Evolutionary conservation across 2,329 filamentous ascomycete species (phyloP), one percentile per base, ranked within the genome.

Genomic region (Cladophialophora immunda): DNA sequence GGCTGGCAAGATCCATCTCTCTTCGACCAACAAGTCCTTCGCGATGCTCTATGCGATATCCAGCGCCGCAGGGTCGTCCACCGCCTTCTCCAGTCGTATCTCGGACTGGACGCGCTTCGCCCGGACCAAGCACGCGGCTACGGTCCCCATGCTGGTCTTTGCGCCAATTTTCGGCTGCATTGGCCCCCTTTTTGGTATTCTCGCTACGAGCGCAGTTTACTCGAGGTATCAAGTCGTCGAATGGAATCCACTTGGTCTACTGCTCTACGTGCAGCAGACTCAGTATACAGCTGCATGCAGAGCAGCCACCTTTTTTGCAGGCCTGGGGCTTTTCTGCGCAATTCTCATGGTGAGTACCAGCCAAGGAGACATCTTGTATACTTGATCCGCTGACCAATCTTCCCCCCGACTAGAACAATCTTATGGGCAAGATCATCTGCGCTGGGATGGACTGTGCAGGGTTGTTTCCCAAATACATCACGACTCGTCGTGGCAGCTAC

Each of bases 81-180:
- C 30, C 9, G 32, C 58, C 27, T 62, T n/a, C 22, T 34, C 61
- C 19, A 52, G 50, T 27, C 61, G 61, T 5, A 34, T 63, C 19
- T 63, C 61, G 13, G 61, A 63, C 61, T 63, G 61, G 61, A 63
- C 61, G 15, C 61, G 61, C 3, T 63, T 63, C 53, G 29, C 61
- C 30, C 9, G 19, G 17, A 63, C 29, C 11, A 63, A 63, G 52
- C 13, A 63, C 19, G 11, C 50, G 5, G n/a, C 47, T 22, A 63
- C 50, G 1, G 4, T 63, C 17, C 30, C 47, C 29, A 57, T 63
- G n/a, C 47, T 63, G 32, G 53, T 47, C 29, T 22, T 25, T 47
- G 61, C 61, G 8, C 32, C 61, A 1, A 8, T 47, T 11, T 52
- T 52, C 4, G 53, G 47, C 22, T 63, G 61, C 52, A 41, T 63